Percentiles rank a stretch among this genome's conserved stretches.
Evolutionary conservation across 495 filamentous ascomycete species (phyloP).

Genomic region (Pseudotulostoma volvatum): DNA sequence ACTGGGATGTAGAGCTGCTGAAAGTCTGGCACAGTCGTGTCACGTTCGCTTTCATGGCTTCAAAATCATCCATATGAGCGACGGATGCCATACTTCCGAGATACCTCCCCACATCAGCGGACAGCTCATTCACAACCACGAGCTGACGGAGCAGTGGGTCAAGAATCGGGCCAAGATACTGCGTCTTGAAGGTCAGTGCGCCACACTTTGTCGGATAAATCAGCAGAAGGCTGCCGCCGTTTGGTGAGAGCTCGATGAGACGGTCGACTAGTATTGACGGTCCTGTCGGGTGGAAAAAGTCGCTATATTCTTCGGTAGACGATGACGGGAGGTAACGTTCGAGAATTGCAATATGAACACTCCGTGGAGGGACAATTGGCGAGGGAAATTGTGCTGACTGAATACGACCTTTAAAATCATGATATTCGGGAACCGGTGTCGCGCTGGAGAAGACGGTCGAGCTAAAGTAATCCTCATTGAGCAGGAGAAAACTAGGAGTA

Average conservation of each 20-base stretch:
- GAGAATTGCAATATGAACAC: slow-evolving; percentile 46
- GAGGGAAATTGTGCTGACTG: slow-evolving; percentile 32
- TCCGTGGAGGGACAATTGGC: slow-evolving; percentile 47
- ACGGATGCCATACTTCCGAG: slow-evolving; percentile 44
- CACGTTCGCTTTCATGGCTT: slow-evolving; percentile 35
- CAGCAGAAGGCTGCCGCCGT: slow-evolving; percentile 46
- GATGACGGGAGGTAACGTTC: slow-evolving; percentile 59
- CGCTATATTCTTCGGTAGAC: slow-evolving; percentile 39
- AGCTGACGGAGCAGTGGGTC: slow-evolving; percentile 51
- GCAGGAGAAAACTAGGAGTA: slow-evolving; percentile 35
- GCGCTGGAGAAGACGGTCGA: slow-evolving; percentile 40
- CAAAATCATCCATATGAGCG: slow-evolving; percentile 40
- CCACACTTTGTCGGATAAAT: slow-evolving; percentile 53
- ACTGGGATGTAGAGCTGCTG: slow-evolving; percentile 27
- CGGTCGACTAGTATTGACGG: slow-evolving; percentile 52
- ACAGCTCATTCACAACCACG: slow-evolving; percentile 45
- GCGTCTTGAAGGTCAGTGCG: slow-evolving; percentile 43
- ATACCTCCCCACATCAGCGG: slow-evolving; percentile 39
- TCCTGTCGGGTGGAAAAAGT: slow-evolving; percentile 39
- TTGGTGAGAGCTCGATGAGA: slow-evolving; percentile 42
- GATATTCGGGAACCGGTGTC: slow-evolving; percentile 37
- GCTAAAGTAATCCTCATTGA: slow-evolving; percentile 39
- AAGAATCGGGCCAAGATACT: slow-evolving; percentile 50
- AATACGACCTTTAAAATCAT: slow-evolving; percentile 35
- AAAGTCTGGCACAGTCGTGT: slow-evolving; percentile 29